phyloP scores from a whole-genome alignment of 169 alveolate species.

The Babesia gibsoni region DNA sequence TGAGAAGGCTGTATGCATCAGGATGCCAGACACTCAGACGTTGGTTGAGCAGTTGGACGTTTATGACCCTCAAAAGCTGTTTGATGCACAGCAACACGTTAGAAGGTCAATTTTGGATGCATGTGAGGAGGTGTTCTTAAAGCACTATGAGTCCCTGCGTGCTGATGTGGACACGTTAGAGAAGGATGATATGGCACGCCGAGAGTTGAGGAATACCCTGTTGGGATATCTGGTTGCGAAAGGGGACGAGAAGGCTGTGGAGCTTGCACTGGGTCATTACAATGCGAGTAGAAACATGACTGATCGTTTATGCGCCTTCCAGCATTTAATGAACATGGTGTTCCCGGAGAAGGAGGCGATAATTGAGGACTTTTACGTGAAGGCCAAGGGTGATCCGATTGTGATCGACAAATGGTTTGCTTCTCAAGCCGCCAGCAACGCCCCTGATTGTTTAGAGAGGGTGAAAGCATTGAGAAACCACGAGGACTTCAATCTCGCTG shows the following conservation, averaged over 20 bases:
- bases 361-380: constrained; percentile 50
- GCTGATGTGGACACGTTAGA: constrained; percentile 40
- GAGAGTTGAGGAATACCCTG: constrained; percentile 53
- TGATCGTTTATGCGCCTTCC: constrained; percentile 53
- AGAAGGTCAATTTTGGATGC: constrained; percentile 17
- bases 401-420: constrained; percentile 75
- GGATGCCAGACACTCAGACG: constrained; percentile 60
- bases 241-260: constrained; percentile 50
- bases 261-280: constrained; percentile 50
- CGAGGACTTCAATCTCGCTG: constrained; percentile 66
- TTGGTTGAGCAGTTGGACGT: constrained; percentile 46
- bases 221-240: constrained; percentile 46
- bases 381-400: constrained; percentile 61
- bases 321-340: constrained; percentile 61
- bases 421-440: constrained; percentile 70
- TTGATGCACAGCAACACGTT: constrained; percentile 11
- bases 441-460: constrained; percentile 63
- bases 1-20: constrained; percentile 62
- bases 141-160: constrained; percentile 20
- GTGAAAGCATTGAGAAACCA: constrained; percentile 56
- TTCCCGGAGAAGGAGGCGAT: constrained; percentile 39
- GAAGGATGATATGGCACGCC: constrained; percentile 62
- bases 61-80: constrained; percentile 54
- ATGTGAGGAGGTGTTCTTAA: constrained; percentile 18
- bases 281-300: constrained; percentile 32